Evolutionary conservation across 371 early-diverging fungal genomes (phyloP), one percentile per base, ranked within the genome.

Genomic region (Cokeromyces recurvatus): DNA sequence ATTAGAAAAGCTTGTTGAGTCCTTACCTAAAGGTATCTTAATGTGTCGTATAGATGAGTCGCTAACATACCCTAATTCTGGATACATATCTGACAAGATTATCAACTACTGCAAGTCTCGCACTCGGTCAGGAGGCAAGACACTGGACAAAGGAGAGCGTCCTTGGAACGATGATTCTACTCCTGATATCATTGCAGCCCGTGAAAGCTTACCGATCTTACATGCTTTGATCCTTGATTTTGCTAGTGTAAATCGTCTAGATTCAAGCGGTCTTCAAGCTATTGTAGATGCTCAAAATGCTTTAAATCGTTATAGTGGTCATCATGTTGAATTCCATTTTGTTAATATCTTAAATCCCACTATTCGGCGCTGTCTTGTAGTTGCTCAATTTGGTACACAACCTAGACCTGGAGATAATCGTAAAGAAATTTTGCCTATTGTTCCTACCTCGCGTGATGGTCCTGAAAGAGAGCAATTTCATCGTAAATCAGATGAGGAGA

Each of bases 21-120:
- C 51, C 14, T 53, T 81, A 15, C 83, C 84, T 2, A 48, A 48
- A 2, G 85, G 87, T 16, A 63, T 85, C 38, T 43, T 81, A 10
- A 75, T 85, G 47, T 73, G 79, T 56, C 62, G 78, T 32, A 46
- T 81, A 9, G 77, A 81, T 19, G 85, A 88, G 48, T 71, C 82
- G 14, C 51, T 89, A 14, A 79, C 79, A 0, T 89, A 83, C 54
- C 86, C 86, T 19, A 89, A 89, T 62, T 67, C 82, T 17, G 47
- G 66, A 25, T 85, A 62, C 55, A 48, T 80, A 25, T 57, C 68
- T 17, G 70, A 74, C 21, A 52, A 55, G 25, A 64, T 80, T 15
- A 65, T 78, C 21, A 35, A 40, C 10, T 71, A 74, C 19, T 66
- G 61, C 35, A 70, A 69, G 38, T 19, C 39, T 0, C 47, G 48